Conservation (phyloP, 345 rosid genomes). For the Gossypium stocksii region DNA sequence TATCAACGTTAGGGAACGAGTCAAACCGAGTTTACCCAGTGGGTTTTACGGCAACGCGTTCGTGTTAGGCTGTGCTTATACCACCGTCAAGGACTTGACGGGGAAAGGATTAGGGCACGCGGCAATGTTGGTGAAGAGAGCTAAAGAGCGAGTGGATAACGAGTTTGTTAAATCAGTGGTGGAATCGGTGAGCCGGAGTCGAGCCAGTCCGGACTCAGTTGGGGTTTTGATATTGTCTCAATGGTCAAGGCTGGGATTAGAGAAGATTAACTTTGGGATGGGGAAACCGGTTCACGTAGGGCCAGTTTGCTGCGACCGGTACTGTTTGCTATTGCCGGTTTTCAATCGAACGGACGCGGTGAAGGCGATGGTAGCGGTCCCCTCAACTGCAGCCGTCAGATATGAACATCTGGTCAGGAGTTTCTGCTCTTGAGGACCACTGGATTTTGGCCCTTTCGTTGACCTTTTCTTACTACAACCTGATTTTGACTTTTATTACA, state of each 20-base stretch:
- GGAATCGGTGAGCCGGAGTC: constrained; percentile 47
- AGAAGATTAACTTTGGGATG: constrained; percentile 70
- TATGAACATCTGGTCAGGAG: constrained; percentile 49
- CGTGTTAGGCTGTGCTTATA: constrained; percentile 69
- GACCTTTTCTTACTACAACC: neutral
- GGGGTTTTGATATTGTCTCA: constrained; percentile 72
- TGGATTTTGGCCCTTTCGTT: constrained; percentile 6
- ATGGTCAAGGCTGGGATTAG: constrained; percentile 87
- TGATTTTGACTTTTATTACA: neutral
- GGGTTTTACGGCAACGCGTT: constrained; percentile 89
- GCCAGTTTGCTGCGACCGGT: constrained; percentile 63
- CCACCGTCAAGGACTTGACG: constrained; percentile 48
- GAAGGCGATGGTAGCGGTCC: constrained; percentile 77
- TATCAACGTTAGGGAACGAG: constrained; percentile 57
- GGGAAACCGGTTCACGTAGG: constrained; percentile 68
- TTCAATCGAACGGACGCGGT: constrained; percentile 47
- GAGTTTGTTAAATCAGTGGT: constrained; percentile 56
- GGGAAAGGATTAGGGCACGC: constrained; percentile 58
- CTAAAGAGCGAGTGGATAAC: constrained; percentile 54
- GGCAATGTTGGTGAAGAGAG: constrained; percentile 55
- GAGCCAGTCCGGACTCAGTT: constrained; percentile 61
- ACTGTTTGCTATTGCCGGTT: constrained; percentile 71
- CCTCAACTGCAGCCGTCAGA: constrained; percentile 48
- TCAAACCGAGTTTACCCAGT: constrained; percentile 60
- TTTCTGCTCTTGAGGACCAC: constrained; percentile 11